Evolutionary conservation across 345 rosid genomes (phyloP), one percentile per base, ranked within the genome.

Genomic region (Cochlearia excelsa): DNA sequence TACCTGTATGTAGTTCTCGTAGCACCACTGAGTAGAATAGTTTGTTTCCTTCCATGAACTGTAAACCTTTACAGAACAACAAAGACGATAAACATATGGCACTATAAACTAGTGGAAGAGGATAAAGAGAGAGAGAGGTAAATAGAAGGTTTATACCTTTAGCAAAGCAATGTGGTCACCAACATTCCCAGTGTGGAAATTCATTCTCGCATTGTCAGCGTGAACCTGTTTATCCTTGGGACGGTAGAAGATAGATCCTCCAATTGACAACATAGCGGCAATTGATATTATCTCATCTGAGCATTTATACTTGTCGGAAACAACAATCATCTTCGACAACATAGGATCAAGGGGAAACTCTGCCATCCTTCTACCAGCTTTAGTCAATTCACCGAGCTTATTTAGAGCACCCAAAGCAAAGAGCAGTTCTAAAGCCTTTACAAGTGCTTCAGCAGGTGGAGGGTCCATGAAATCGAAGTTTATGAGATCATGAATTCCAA

Each of bases 381-480:
- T 93, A 33, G 99, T 93, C 81, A 93, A 79, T 72, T 93, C 95
- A 8, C 99, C 99, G 4, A 73, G 93, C 71, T 89, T 85, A 77
- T 93, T 89, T 29, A 93, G 59, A 39, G 99, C 99, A 75, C 91
- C 82, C 33, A 93, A 72, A 6, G 97, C 97, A 80, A 81, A 93
- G 10, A 92, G 82, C 6, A 84, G 73, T 58, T 92, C 98, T 54
- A 88, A 49, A 28, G 98, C 93, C 76, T 89, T 89, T 29, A 89
- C 77, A 67, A 93, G 77, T 52, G 99, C 95, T 80, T 89, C 99
- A 47, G 97, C 90, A 1, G 99, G 95, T 9, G 99, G 99, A 55
- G 94, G 97, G 46, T 93, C 99, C 95, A 93, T 93, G 53, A 93
- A 93, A 71, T 93, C 99, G 71, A 93, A 93, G 79, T 87, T 80